Evolutionary conservation across 1,284 basidiomycete species (phyloP).

Genomic region (Austroboletus rostrupii): DNA sequence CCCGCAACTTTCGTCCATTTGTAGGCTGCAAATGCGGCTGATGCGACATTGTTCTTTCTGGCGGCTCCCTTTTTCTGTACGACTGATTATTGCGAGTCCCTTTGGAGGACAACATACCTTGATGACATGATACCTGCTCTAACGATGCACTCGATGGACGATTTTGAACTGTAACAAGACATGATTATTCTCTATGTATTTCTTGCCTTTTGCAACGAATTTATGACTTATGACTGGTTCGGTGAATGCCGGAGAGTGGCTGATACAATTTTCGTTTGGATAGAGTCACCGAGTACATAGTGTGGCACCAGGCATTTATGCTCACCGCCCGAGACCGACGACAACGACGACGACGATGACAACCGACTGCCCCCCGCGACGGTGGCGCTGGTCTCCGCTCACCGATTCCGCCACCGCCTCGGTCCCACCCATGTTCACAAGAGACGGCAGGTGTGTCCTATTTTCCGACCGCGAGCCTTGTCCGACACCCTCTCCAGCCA

Average conservation of each 20-base stretch:
- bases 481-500: slow-evolving; percentile 51
- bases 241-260: slow-evolving; percentile 25
- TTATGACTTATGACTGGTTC: slow-evolving; percentile 8
- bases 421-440: slow-evolving; percentile 75
- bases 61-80: background rate
- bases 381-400: slow-evolving; percentile 70
- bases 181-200: slow-evolving; percentile 26
- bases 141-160: slow-evolving; percentile 4
- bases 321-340: no score
- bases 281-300: background rate
- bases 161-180: slow-evolving; percentile 19
- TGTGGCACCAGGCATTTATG: no score
- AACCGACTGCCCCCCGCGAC: slow-evolving; percentile 17
- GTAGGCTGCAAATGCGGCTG: slow-evolving; percentile 52
- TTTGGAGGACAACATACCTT: slow-evolving; percentile 18
- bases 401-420: slow-evolving; percentile 67
- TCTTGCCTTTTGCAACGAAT: slow-evolving; percentile 1
- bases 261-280: slow-evolving; percentile 22
- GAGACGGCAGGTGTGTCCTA: slow-evolving; percentile 73
- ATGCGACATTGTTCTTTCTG: slow-evolving; percentile 1
- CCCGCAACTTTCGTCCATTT: slow-evolving; percentile 57
- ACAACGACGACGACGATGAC: slow-evolving; percentile 2
- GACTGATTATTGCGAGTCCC: slow-evolving; percentile 2
- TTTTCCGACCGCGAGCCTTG: slow-evolving; percentile 11
- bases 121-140: slow-evolving; percentile 25